Evolutionary conservation across 139 green algal species (phyloP).

Genomic region (Asterochloris sp.): DNA sequence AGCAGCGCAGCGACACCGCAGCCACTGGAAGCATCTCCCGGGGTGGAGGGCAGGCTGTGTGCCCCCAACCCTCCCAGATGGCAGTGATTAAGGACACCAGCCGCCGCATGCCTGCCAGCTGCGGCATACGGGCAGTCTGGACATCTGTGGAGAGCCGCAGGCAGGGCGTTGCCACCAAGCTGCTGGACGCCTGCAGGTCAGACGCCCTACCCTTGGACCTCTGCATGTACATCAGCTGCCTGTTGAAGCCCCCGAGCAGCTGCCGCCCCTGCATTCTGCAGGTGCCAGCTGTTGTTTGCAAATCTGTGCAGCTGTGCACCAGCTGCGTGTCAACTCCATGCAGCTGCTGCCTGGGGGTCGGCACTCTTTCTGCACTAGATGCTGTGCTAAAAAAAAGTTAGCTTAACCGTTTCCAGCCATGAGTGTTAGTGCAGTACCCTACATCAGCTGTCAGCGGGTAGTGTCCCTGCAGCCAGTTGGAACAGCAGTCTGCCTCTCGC

Average conservation of each 20-base stretch:
- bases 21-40: background rate
- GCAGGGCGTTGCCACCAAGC: constrained; percentile 29
- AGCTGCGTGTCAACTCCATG: background rate
- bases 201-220: too few species aligned
- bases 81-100: background rate
- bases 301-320: background rate
- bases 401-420: background rate
- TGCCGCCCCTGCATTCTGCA: background rate
- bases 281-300: background rate
- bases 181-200: constrained; percentile 38
- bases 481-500: background rate
- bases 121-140: constrained; percentile 47
- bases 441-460: background rate
- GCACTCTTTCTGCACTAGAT: background rate
- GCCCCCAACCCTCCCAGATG: background rate
- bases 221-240: background rate
- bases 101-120: constrained; percentile 8
- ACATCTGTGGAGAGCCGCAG: constrained; percentile 24
- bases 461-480: background rate
- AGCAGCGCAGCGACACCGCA: background rate
- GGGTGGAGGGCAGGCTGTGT: background rate
- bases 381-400: too few species aligned
- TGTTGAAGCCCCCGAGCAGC: background rate
- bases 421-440: background rate
- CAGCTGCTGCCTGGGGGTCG: background rate